phyloP scores from a whole-genome alignment of 768 basidiomycete species.

The Neoboletus magnificus region DNA sequence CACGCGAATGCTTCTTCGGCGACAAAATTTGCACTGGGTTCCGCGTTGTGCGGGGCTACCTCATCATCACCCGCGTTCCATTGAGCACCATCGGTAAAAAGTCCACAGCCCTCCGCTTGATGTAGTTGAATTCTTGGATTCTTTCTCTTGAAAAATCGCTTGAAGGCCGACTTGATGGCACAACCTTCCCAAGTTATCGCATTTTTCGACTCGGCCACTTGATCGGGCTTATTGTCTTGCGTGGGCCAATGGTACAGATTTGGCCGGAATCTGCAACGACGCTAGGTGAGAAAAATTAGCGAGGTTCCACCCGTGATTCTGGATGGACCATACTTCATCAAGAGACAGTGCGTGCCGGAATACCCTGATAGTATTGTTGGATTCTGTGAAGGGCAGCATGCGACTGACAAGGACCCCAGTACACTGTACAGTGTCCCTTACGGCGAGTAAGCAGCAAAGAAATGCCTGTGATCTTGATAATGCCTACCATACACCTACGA shows the following conservation, averaged over 20 bases:
- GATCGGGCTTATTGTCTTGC: constrained; percentile 29
- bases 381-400: constrained; percentile 63
- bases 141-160: neutral
- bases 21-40: neutral
- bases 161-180: neutral
- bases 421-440: constrained; percentile 76
- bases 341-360: constrained; percentile 78
- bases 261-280: constrained; percentile 62
- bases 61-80: neutral
- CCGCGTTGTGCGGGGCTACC: neutral
- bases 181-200: neutral
- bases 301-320: neutral
- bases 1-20: neutral
- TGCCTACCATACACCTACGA: constrained; percentile 72
- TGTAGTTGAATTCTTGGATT: neutral
- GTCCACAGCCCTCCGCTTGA: neutral
- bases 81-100: neutral
- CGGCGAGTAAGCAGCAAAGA: constrained; percentile 1
- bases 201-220: neutral
- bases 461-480: neutral
- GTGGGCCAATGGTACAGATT: constrained; percentile 53
- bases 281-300: constrained; percentile 37
- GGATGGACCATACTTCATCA: constrained; percentile 53
- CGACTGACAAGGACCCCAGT: constrained; percentile 63
- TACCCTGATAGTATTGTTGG: constrained; percentile 59